phyloP scores from a whole-genome alignment of 2,329 filamentous ascomycete genomes.

The Nothopassalora personata region DNA sequence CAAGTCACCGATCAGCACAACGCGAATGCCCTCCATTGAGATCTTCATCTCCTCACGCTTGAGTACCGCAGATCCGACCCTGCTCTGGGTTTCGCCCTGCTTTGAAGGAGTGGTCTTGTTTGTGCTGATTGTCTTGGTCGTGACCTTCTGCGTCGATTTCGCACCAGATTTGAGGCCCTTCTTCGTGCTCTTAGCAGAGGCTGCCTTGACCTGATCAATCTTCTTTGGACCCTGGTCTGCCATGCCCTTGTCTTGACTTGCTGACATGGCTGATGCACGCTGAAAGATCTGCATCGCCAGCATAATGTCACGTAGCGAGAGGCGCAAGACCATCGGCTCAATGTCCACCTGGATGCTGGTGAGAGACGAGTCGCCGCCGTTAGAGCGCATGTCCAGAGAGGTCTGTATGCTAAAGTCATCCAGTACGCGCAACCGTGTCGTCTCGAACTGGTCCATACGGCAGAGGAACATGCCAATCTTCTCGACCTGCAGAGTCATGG shows the following conservation, averaged over 20 bases:
- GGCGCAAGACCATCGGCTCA: constrained; percentile 81
- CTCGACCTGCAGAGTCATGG: constrained; percentile 85
- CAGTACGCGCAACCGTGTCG: constrained; percentile 80
- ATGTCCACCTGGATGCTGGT: constrained; percentile 82
- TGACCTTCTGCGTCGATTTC: constrained; percentile 41
- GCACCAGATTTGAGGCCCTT: constrained; percentile 37
- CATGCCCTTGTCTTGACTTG: constrained; percentile 41
- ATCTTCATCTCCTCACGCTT: constrained; percentile 78
- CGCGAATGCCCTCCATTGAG: constrained; percentile 77
- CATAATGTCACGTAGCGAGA: constrained; percentile 91
- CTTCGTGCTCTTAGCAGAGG: constrained; percentile 29
- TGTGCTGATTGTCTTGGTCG: constrained; percentile 44
- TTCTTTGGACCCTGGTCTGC: constrained; percentile 53
- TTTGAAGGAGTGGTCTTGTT: constrained; percentile 50
- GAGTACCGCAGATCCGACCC: constrained; percentile 48
- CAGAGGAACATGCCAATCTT: constrained; percentile 98
- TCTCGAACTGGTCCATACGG: constrained; percentile 96
- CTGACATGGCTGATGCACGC: constrained; percentile 81
- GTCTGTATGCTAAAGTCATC: constrained; percentile 93
- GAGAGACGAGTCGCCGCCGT: constrained; percentile 54
- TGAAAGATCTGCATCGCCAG: constrained; percentile 88
- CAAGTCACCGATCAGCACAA: constrained; percentile 90
- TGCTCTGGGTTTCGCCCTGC: constrained; percentile 40
- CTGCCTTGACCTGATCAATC: constrained; percentile 47
- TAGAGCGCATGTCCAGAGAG: constrained; percentile 69